phyloP scores from a whole-genome alignment of 257 asterid genomes.

The Haberlea rhodopensis region DNA sequence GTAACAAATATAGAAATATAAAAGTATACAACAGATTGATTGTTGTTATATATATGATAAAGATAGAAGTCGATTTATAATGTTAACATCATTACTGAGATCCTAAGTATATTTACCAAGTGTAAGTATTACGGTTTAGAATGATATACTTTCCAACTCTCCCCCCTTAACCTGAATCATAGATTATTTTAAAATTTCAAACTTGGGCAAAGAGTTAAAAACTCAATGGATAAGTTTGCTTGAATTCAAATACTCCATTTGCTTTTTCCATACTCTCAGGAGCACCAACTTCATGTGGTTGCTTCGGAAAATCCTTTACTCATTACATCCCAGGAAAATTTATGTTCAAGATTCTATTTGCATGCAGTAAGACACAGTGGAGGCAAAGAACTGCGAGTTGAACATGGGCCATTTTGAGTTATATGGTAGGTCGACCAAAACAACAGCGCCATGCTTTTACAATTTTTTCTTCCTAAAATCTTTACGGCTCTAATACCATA shows the following conservation, averaged over 20 bases:
- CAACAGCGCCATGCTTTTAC: no score
- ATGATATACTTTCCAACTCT: neutral
- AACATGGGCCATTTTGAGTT: neutral
- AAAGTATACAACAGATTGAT: no score
- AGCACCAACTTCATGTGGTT: neutral
- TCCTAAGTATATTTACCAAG: neutral
- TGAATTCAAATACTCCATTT: neutral
- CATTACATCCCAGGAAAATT: neutral
- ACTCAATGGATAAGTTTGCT: neutral
- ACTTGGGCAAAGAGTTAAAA: neutral
- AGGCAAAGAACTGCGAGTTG: neutral
- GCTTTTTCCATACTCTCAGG: neutral
- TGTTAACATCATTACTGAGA: neutral
- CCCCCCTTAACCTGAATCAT: neutral
- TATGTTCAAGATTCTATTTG: neutral
- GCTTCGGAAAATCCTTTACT: neutral
- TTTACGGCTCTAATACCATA: no score
- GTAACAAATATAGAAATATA: neutral
- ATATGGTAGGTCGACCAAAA: no score
- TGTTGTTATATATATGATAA: no score
- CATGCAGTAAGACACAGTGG: neutral
- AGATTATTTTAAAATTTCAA: no score
- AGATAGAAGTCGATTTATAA: neutral
- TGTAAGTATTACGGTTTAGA: neutral
- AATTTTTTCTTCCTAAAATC: no score